These are phyloP conservation scores for Nyctanthes arbortristis DNA, from an alignment of 257 asterid species.

Conservation along the genomic window DNA sequence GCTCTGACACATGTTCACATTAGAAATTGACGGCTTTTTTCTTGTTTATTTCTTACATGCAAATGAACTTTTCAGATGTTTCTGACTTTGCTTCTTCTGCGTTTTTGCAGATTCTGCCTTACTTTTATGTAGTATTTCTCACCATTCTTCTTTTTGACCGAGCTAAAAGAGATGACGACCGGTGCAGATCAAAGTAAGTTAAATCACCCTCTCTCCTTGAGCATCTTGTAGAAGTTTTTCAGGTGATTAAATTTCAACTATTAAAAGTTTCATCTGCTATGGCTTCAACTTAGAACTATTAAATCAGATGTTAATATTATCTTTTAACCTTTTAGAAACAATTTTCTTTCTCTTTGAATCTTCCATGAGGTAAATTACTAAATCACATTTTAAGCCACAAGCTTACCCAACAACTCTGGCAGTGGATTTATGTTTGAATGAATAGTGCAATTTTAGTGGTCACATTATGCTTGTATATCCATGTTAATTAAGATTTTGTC, in stretches of 20 bases:
- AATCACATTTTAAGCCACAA: too few relatives aligned
- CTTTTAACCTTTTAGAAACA: too few relatives aligned
- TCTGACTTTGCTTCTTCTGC: background rate
- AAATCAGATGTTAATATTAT: too few relatives aligned
- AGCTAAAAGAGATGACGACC: slow-evolving; percentile 88
- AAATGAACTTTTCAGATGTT: background rate
- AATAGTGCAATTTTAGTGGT: background rate
- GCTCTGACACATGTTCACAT: slow-evolving; percentile 14
- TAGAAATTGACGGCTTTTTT: background rate
- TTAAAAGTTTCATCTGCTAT: background rate
- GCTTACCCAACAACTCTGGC: background rate
- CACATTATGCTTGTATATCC: background rate
- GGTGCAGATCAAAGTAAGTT: slow-evolving; percentile 92
- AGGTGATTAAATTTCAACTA: background rate
- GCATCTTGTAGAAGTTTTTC: background rate
- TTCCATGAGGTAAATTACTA: background rate
- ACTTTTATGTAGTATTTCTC: slow-evolving; percentile 82
- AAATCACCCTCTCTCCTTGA: background rate
- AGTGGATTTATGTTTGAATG: background rate
- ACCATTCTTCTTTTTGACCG: slow-evolving; percentile 91
- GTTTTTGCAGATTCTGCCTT: slow-evolving; percentile 78
- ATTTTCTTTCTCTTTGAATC: too few relatives aligned
- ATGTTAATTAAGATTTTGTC: slow-evolving; percentile 5
- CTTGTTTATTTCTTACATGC: background rate
- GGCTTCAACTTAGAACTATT: background rate